phyloP scores from a whole-genome alignment of 1,284 basidiomycete species.

The Pseudozyma sp. region DNA sequence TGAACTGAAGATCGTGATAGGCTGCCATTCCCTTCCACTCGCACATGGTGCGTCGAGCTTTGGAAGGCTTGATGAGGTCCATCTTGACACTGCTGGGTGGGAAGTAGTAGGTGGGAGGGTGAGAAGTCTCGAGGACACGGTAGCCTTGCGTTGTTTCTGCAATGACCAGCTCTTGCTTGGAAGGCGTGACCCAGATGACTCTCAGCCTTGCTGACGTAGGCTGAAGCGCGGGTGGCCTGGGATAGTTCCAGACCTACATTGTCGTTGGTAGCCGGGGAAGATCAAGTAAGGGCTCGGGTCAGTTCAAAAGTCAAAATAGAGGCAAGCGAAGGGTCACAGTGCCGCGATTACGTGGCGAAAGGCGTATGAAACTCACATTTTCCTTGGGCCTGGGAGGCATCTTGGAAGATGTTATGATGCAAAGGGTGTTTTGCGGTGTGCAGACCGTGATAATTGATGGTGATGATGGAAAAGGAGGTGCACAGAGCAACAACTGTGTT shows the following conservation, averaged over 20 bases:
- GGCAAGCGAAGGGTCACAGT: not conserved
- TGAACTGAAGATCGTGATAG: conserved; percentile 60
- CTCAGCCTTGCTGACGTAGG: conserved; percentile 52
- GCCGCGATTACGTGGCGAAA: not conserved
- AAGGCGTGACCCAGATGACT: conserved; percentile 58
- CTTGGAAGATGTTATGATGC: not conserved
- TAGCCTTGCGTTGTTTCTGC: conserved; percentile 64
- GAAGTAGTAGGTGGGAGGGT: conserved; percentile 65
- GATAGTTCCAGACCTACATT: conserved; percentile 63
- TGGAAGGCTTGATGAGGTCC: conserved; percentile 49
- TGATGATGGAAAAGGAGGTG: not conserved
- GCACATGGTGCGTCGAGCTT: conserved; percentile 62
- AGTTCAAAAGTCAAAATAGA: not conserved
- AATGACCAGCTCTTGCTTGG: conserved; percentile 55
- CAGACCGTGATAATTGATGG: not conserved
- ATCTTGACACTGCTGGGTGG: conserved; percentile 54
- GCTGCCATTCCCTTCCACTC: conserved; percentile 66
- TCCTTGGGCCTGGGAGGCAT: conserved; percentile 53
- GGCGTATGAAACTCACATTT: conserved; percentile 30
- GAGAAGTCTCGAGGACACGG: conserved; percentile 64
- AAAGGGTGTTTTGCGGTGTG: not conserved
- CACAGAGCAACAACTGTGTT: not conserved
- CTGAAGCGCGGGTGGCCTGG: conserved; percentile 62
- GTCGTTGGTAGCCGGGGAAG: too few relatives aligned
- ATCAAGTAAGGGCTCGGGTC: not conserved